phyloP scores from a whole-genome alignment of 768 basidiomycete species.

The Cystobasidium ongulense region DNA sequence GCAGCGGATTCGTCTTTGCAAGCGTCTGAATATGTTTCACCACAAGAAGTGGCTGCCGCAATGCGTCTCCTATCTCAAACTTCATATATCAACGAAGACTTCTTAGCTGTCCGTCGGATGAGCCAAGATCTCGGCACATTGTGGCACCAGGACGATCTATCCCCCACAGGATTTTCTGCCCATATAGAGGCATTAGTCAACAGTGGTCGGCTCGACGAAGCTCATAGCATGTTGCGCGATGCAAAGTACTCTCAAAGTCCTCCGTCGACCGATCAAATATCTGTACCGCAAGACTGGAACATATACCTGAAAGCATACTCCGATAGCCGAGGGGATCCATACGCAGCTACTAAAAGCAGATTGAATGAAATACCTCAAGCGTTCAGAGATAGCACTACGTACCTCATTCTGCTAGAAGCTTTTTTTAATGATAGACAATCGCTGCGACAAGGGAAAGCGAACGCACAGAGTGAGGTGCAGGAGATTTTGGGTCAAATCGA shows the following conservation, averaged over 20 bases:
- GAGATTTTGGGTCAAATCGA: not conserved
- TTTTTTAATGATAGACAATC: slow-evolving; percentile 16
- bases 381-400: slow-evolving; percentile 31
- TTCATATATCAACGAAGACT: slow-evolving; percentile 22
- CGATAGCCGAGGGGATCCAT: not conserved
- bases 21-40: not conserved
- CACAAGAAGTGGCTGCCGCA: not conserved
- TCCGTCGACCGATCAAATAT: no score
- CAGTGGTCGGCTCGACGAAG: not conserved
- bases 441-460: not conserved
- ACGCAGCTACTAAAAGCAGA: not conserved
- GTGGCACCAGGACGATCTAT: not conserved
- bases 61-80: slow-evolving; percentile 3
- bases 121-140: not conserved
- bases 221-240: not conserved
- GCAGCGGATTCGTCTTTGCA: not conserved
- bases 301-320: slow-evolving; percentile 30
- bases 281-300: slow-evolving; percentile 32
- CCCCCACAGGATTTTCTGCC: not conserved
- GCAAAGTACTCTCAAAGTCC: not conserved
- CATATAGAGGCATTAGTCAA: not conserved
- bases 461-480: not conserved
- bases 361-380: not conserved
- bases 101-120: not conserved
- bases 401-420: slow-evolving; percentile 33